Evolutionary conservation across 345 rosid genomes (phyloP).

Genomic region (Arabidopsis thaliana): TAIR10.1 NC_003076.8:1239501-1240000

Average conservation of each 20-base stretch:
- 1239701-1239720: slow-evolving; percentile 39
- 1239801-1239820: slow-evolving; percentile 39
- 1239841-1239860: slow-evolving; percentile 87
- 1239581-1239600: slow-evolving; percentile 45
- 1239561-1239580: slow-evolving; percentile 70
- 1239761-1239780: slow-evolving; percentile 56
- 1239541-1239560: slow-evolving; percentile 52
- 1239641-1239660: slow-evolving; percentile 80
- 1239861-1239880: slow-evolving; percentile 85
- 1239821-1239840: slow-evolving; percentile 31
- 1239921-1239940: slow-evolving; percentile 38
- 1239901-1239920: slow-evolving; percentile 98
- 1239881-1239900: slow-evolving; percentile 95
- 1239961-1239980: slow-evolving; percentile 34
- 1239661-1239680: slow-evolving; percentile 98
- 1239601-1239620: slow-evolving; percentile 75
- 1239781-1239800: slow-evolving; percentile 50
- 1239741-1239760: slow-evolving; percentile 48
- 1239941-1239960: slow-evolving; percentile 16
- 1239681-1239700: slow-evolving; percentile 96
- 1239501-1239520: slow-evolving; percentile 29
- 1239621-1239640: slow-evolving; percentile 91
- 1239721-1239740: slow-evolving; percentile 45
- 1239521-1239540: slow-evolving; percentile 13
- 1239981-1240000: slow-evolving; percentile 52